These are phyloP conservation scores for Leucocoprinus sp. DNA, from an alignment of 768 basidiomycete species.

Conservation along the genomic window DNA sequence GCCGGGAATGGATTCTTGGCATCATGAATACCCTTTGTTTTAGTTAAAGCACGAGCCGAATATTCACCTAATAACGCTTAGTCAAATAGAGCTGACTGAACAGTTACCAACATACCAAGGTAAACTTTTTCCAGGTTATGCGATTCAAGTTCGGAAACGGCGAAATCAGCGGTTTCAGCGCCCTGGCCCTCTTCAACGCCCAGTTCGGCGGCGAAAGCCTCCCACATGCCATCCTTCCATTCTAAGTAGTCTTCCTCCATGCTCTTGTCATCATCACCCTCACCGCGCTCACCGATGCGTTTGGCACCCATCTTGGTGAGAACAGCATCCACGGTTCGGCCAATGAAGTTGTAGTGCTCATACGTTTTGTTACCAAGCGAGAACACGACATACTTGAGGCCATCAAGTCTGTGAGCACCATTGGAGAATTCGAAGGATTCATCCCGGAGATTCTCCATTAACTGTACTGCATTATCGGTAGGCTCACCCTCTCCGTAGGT, in stretches of 20 bases:
- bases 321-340: conserved; percentile 65
- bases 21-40: conserved; percentile 93
- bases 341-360: conserved; percentile 93
- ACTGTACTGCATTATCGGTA: conserved; percentile 92
- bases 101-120: conserved; percentile 49
- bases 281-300: conserved; percentile 84
- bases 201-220: conserved; percentile 73
- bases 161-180: conserved; percentile 90
- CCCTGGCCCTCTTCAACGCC: conserved; percentile 94
- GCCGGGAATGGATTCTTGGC: conserved; percentile 96
- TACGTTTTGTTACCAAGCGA: conserved; percentile 90
- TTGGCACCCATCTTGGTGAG: conserved; percentile 74
- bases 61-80: conserved; percentile 61
- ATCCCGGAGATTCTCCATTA: conserved; percentile 89
- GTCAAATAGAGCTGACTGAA: conserved; percentile 12
- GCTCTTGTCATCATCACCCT: conserved; percentile 98
- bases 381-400: conserved; percentile 93
- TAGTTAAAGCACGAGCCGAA: conserved; percentile 87
- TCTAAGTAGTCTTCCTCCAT: conserved; percentile 99
- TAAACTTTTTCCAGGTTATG: conserved; percentile 86
- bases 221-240: conserved; percentile 99
- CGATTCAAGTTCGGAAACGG: conserved; percentile 72
- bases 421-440: conserved; percentile 81
- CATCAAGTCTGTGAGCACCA: conserved; percentile 65
- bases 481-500: conserved; percentile 99